Base-by-base conservation (phyloP, 306 rosid genomes). In the Cicer judaicum region DNA sequence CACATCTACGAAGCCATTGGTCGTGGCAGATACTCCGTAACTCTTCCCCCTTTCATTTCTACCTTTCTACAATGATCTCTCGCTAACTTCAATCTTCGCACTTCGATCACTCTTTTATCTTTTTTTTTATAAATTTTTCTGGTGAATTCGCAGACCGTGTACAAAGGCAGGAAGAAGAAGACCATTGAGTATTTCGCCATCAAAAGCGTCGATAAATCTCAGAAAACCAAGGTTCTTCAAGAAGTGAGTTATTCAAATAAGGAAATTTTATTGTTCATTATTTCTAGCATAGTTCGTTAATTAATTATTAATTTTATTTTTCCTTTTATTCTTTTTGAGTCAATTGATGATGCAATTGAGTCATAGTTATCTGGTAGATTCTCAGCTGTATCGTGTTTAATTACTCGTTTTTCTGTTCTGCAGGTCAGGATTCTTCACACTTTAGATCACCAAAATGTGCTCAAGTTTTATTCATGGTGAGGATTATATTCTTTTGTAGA, bases 131-230 rank as follows among this genome's bases (percentile, higher is more conserved):
- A 14, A 29, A 29, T 29, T 29, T 29, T 29, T 29, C 36, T 29
- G 36, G 2, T 65, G 77, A 42, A 52, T 38, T 60, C 42, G 72
- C 49, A 94, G 98, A 92, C 96, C 10, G 98, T 94, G 76, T 94
- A 94, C 74, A 94, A 94, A 82, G 98, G 97, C 50, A 85, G 98
- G 86, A 94, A 91, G 91, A 94, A 94, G 95, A 92, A 94, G 90
- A 87, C 97, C 1, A 94, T 94, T 4, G 98, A 94, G 84, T 94
- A 94, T 76, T 92, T 81, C 50, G 98, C 98, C 11, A 90, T 94
- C 65, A 94, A 94, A 69, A 91, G 98, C 43, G 96, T 94, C 57
- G 98, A 94, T 75, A 94, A 94, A 55, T 90, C 96, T 7, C 97
- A 90, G 77, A 92, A 87, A 83, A 88, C 68, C 82, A 94, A 94